A percentile compares a stretch with the other conserved stretches of the same genome.
phyloP scores from a whole-genome alignment of 1,284 basidiomycete genomes.

The Pseudozyma sp. region DNA sequence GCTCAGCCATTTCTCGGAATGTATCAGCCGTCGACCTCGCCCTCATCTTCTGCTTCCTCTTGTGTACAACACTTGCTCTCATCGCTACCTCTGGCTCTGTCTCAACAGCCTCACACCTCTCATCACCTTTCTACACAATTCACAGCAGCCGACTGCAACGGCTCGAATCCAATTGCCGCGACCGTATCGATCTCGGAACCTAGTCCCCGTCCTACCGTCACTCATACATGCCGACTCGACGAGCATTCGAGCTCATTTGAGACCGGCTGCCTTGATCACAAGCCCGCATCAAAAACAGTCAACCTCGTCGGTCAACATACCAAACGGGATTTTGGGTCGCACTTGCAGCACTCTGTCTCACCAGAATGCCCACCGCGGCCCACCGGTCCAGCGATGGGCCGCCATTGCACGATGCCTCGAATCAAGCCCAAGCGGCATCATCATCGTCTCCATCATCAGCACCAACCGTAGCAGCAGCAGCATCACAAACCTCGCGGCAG shows the following conservation, averaged over 20 bases:
- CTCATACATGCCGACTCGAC: no score
- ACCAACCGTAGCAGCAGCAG: conserved; percentile 17
- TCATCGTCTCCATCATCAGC: conserved; percentile 2
- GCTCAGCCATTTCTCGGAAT: conserved; percentile 3
- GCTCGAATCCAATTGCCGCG: no score
- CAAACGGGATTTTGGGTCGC: conserved; percentile 3
- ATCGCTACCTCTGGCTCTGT: not conserved
- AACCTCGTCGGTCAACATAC: not conserved
- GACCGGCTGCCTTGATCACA: no score
- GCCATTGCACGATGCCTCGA: conserved; percentile 15
- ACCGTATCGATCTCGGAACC: no score
- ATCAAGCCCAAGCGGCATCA: conserved; percentile 5
- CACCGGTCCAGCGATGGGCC: conserved; percentile 48
- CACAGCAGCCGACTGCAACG: no score
- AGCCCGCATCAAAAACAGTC: not conserved
- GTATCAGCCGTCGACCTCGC: not conserved
- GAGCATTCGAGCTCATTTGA: not conserved
- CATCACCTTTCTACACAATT: no score
- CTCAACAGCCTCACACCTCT: no score
- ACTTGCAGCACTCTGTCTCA: not conserved
- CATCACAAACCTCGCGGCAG: conserved; percentile 11
- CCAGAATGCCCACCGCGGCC: conserved; percentile 46
- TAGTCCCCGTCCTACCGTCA: no score
- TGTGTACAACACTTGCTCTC: conserved; percentile 1
- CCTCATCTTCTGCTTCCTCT: not conserved